A percentile compares a stretch with the other conserved stretches of the same genome.
phyloP scores from a whole-genome alignment of 345 rosid genomes.

The Rhodomyrtus tomentosa region DNA sequence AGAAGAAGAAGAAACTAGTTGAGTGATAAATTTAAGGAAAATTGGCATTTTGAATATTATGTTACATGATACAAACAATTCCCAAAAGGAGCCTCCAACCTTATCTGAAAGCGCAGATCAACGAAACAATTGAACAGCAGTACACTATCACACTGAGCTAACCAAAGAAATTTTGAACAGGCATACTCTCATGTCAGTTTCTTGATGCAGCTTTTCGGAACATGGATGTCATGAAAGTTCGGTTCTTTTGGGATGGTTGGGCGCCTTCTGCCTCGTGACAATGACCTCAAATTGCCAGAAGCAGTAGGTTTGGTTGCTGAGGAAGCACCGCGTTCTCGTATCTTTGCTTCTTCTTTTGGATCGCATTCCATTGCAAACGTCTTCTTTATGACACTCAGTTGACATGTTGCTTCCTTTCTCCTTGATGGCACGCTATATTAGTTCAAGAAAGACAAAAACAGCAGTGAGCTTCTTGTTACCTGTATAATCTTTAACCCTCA shows the following conservation, averaged over 20 bases:
- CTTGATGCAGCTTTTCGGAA: conserved; percentile 62
- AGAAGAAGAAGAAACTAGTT: not conserved
- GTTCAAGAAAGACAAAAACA: not conserved
- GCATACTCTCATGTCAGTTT: conserved; percentile 4
- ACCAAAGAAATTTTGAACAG: not conserved
- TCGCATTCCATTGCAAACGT: conserved; percentile 6
- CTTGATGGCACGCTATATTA: conserved; percentile 30
- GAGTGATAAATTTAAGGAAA: not conserved
- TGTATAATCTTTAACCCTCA: not conserved
- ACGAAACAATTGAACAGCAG: conserved; percentile 27
- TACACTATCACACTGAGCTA: not conserved
- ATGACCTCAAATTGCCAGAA: conserved; percentile 10
- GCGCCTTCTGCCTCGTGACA: conserved; percentile 26
- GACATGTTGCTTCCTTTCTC: conserved; percentile 3
- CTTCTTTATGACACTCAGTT: conserved; percentile 12
- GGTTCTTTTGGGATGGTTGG: conserved; percentile 54
- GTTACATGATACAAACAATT: conserved; percentile 11
- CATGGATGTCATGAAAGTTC: conserved; percentile 41
- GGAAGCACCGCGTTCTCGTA: conserved; percentile 4
- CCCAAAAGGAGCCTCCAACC: not conserved
- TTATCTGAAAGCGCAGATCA: conserved; percentile 12
- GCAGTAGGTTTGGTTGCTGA: conserved; percentile 15
- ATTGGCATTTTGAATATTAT: not conserved
- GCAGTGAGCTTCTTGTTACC: not conserved
- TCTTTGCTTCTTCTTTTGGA: conserved; percentile 16